Conservation (phyloP, 495 filamentous ascomycete genomes). For the Gamarada debralockiae region DNA sequence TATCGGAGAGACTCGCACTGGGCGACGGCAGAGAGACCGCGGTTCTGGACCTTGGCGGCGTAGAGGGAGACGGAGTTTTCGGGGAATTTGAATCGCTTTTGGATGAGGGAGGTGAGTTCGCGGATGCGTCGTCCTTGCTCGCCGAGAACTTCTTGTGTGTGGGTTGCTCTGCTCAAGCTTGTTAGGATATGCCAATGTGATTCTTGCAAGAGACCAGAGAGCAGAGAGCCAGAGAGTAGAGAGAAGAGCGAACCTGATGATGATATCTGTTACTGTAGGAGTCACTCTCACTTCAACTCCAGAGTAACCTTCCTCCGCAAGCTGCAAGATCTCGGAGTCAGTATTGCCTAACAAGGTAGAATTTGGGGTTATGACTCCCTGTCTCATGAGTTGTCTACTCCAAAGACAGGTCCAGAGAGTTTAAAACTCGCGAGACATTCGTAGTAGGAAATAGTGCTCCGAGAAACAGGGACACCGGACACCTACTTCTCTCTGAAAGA, state of each 20-base stretch:
- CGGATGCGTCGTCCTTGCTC: conserved; percentile 99
- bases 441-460: no score
- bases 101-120: conserved; percentile 99
- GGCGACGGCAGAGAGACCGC: conserved; percentile 97
- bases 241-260: conserved; percentile 61
- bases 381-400: no score
- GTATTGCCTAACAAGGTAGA: no score
- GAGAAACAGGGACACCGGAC: no score
- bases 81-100: conserved; percentile 99
- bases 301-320: conserved; percentile 99
- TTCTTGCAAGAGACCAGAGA: no score
- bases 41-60: conserved; percentile 99
- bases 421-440: no score
- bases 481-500: conserved; percentile 99
- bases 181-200: no score
- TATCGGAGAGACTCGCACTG: conserved; percentile 99
- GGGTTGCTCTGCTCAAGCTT: conserved; percentile 81
- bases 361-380: no score
- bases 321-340: no score
- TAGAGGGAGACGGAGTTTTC: conserved; percentile 99
- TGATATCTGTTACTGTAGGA: conserved; percentile 99
- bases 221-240: neutral
- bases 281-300: conserved; percentile 99
- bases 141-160: conserved; percentile 99
- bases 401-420: no score